Percentiles rank a stretch among this genome's conserved stretches.
phyloP scores from a whole-genome alignment of 495 filamentous ascomycete genomes.

The Neurospora sp. region DNA sequence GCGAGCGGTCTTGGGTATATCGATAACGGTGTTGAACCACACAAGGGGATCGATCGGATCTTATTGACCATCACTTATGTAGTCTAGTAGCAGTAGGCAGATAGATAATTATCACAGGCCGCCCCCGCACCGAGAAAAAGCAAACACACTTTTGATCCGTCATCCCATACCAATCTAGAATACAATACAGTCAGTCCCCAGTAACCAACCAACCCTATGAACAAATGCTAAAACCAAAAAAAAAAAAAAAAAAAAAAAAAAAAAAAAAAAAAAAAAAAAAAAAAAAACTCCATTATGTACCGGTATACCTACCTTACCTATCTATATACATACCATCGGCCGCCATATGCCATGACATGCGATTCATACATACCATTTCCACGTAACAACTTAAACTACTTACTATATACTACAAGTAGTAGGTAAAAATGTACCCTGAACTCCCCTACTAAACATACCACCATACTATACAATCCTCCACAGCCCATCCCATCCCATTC shows the following conservation, averaged over 20 bases:
- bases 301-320: background rate
- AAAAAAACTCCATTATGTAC: background rate
- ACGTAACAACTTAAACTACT: background rate
- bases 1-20: no score
- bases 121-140: background rate
- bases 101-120: background rate
- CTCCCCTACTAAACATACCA: background rate
- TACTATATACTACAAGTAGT: background rate
- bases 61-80: background rate
- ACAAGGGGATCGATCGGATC: no score
- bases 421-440: background rate
- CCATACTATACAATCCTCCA: background rate
- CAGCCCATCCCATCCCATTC: background rate
- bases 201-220: background rate
- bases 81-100: background rate
- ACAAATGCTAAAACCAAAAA: background rate
- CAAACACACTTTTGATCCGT: background rate
- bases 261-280: no score
- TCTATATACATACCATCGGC: background rate
- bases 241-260: no score
- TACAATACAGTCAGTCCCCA: background rate
- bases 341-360: background rate
- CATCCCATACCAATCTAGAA: background rate
- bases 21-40: no score
- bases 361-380: background rate